phyloP scores from a whole-genome alignment of 1,284 basidiomycete genomes.

The Ustilago trichophora region DNA sequence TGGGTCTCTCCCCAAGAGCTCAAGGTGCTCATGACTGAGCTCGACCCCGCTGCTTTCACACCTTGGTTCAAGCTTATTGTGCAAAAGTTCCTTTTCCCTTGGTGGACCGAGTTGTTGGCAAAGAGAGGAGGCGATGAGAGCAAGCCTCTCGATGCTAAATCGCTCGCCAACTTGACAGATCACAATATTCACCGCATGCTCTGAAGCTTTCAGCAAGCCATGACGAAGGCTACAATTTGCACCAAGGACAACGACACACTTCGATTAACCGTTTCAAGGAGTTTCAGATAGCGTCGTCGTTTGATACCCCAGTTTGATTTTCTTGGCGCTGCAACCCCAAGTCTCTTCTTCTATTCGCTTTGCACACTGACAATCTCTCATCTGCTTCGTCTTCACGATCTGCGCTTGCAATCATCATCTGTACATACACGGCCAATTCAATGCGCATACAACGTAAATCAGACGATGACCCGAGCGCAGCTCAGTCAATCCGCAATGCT shows the following conservation, averaged over 20 bases:
- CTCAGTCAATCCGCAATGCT: too few species aligned
- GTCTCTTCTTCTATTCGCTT: too few species aligned
- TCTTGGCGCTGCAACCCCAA: too few species aligned
- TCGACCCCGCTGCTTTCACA: slow-evolving; percentile 81
- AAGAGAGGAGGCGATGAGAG: slow-evolving; percentile 65
- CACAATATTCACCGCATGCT: slow-evolving; percentile 64
- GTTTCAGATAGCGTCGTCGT: slow-evolving; percentile 1
- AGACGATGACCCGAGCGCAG: too few species aligned
- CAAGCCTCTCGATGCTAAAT: slow-evolving; percentile 54
- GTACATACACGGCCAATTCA: not conserved
- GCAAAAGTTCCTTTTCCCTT: slow-evolving; percentile 93
- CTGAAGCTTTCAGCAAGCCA: slow-evolving; percentile 7
- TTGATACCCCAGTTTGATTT: slow-evolving; percentile 10
- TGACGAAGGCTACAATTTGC: not conserved
- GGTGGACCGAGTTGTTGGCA: slow-evolving; percentile 90
- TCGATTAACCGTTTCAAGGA: too few species aligned
- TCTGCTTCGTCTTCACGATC: too few species aligned
- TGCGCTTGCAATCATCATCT: not conserved
- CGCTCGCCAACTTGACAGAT: slow-evolving; percentile 50
- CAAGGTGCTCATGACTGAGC: slow-evolving; percentile 85
- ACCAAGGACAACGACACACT: not conserved
- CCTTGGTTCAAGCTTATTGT: slow-evolving; percentile 99
- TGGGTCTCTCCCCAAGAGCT: slow-evolving; percentile 92
- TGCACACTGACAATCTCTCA: too few species aligned
- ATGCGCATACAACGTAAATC: too few species aligned